phyloP scores from a whole-genome alignment of 805 yeast genomes.

The Candida chauliodis region DNA sequence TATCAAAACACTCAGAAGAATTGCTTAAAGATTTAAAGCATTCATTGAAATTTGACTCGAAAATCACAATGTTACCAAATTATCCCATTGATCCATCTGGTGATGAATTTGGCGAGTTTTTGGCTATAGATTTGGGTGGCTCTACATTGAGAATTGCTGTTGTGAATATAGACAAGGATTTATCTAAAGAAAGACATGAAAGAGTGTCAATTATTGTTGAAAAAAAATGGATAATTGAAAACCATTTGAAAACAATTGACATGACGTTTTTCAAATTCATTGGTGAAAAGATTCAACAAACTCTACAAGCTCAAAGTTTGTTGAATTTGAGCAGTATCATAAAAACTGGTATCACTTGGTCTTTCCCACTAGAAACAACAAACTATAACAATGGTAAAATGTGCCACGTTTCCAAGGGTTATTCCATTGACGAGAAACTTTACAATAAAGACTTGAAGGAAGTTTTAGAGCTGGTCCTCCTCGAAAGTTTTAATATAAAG shows the following conservation, averaged over 20 bases:
- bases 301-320: constrained; percentile 17
- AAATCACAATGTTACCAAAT: constrained; percentile 39
- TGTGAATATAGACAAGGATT: constrained; percentile 24
- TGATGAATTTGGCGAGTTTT: constrained; percentile 32
- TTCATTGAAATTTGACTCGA: constrained; percentile 23
- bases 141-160: constrained; percentile 47
- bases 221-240: constrained; percentile 36
- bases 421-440: constrained; percentile 41
- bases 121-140: constrained; percentile 57
- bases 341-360: constrained; percentile 51
- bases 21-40: constrained; percentile 25
- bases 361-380: constrained; percentile 48
- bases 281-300: constrained; percentile 29
- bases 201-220: constrained; percentile 27
- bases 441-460: constrained; percentile 37
- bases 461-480: constrained; percentile 35
- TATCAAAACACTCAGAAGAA: constrained; percentile 15
- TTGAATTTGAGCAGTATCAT: constrained; percentile 16
- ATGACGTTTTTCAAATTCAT: constrained; percentile 41
- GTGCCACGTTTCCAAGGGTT: constrained; percentile 61
- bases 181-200: constrained; percentile 13
- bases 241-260: constrained; percentile 39
- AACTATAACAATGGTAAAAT: constrained; percentile 44
- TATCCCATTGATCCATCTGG: constrained; percentile 37
- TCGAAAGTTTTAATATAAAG: constrained; percentile 17